Conservation (phyloP, 2,329 filamentous ascomycete genomes). For the Xylaria digitata region DNA sequence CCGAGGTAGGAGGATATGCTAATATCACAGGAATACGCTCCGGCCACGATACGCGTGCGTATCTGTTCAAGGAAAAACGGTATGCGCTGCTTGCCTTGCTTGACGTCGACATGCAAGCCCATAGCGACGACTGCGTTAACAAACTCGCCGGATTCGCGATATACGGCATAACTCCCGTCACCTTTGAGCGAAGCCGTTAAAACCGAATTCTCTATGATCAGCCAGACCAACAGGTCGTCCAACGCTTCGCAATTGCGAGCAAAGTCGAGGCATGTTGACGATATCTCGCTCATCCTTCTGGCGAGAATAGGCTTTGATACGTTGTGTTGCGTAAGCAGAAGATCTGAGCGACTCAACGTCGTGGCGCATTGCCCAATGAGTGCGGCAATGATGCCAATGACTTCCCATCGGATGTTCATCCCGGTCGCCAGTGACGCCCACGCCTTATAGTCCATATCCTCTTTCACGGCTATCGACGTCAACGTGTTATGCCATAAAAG, state of each 20-base stretch:
- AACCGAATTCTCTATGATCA: conserved; percentile 44
- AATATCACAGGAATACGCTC: conserved; percentile 49
- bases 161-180: conserved; percentile 47
- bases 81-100: conserved; percentile 43
- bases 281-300: conserved; percentile 47
- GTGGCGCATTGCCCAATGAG: conserved; percentile 47
- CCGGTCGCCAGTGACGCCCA: conserved; percentile 49
- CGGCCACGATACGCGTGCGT: conserved; percentile 45
- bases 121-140: conserved; percentile 48
- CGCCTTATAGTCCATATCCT: conserved; percentile 45
- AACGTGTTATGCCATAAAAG: conserved; percentile 52
- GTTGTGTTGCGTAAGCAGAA: conserved; percentile 46
- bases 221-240: conserved; percentile 51
- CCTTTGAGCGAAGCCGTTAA: conserved; percentile 46
- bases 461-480: conserved; percentile 45
- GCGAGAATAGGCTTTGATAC: conserved; percentile 45
- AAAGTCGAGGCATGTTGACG: conserved; percentile 49
- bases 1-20: conserved; percentile 49
- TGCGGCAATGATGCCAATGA: conserved; percentile 51
- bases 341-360: conserved; percentile 45
- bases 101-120: conserved; percentile 50
- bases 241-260: conserved; percentile 50
- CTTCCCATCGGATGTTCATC: conserved; percentile 51
- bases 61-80: conserved; percentile 51
- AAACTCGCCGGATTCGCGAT: conserved; percentile 49